Base-by-base conservation (phyloP, 2,329 filamentous ascomycete species). In the Exophiala phaeomuriformis region DNA sequence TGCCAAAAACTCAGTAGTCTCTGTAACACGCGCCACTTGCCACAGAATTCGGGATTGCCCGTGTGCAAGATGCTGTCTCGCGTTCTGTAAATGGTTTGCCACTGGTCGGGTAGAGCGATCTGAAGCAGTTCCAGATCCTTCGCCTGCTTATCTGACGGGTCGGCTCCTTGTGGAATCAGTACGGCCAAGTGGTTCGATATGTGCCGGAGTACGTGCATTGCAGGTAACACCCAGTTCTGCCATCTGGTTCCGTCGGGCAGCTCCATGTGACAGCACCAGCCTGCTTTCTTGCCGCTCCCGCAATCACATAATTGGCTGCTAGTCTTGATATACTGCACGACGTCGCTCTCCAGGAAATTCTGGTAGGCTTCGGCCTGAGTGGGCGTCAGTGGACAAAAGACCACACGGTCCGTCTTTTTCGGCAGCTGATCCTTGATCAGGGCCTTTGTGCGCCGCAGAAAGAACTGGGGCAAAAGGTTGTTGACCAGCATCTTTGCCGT, bases 21-120 rank as follows among this genome's bases (percentile, higher is more conserved):
- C 67, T 84, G 88, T 31, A 98, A 69, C 1, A 98, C 82, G 65
- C 88, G 90, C 93, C 93, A 98, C 70, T 98, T 98, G 2, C 93
- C 93, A 65, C 93, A 98, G 61, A 90, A 96, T 53, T 94, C 86
- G 0, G 88, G 85, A 62, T 95, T 90, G 1, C 90, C 85, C 47
- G 90, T 84, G 62, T 85, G 86, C 47, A 87, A 71, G 54, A 97
- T 85, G 5, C 83, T 88, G 62, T 95, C 88, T 41, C 88, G 80
- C 19, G 85, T 81, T 7, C 75, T 74, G 65, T 90, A 93, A 0
- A 95, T 75, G 19, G 83, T 73, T 63, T 83, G 75, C 88, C 89
- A 96, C 2, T 76, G 74, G 35, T 85, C 76, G 0, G 93, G 91
- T 10, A 90, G 74, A 50, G 88, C 89, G 1, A 81, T 78, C 65